Evolutionary conservation across 352 stramenopile genomes (phyloP).

Genomic region (Phytophthora sp.): DNA sequence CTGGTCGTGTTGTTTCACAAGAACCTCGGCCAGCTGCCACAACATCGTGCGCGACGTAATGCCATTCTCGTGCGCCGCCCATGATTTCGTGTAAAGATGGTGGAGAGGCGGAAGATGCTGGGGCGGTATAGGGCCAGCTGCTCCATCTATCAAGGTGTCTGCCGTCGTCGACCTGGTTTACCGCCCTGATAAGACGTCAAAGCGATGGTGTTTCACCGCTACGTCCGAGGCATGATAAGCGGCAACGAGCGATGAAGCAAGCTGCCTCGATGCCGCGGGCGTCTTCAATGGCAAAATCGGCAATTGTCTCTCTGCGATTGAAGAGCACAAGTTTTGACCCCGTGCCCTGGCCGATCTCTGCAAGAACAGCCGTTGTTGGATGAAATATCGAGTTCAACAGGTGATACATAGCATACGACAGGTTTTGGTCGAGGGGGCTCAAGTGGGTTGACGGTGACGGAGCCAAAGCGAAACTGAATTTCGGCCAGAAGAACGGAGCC

Average conservation of each 20-base stretch:
- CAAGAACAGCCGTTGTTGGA: conserved; percentile 19
- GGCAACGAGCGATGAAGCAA: not conserved
- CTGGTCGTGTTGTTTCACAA: conserved; percentile 22
- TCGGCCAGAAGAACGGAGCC: conserved; percentile 26
- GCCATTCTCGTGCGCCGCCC: conserved; percentile 11
- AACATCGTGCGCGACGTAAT: conserved; percentile 6
- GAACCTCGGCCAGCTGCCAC: conserved; percentile 18
- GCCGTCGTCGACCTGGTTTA: conserved; percentile 16
- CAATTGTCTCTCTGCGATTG: conserved; percentile 9
- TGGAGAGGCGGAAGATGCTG: conserved; percentile 27
- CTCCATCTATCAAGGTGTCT: conserved; percentile 13
- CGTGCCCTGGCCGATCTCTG: conserved; percentile 31
- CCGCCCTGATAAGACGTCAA: not conserved
- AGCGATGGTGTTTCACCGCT: not conserved
- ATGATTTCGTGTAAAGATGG: conserved; percentile 29
- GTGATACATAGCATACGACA: conserved; percentile 10
- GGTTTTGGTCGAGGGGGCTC: conserved; percentile 18
- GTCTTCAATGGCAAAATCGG: conserved; percentile 19
- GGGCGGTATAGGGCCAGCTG: conserved; percentile 28
- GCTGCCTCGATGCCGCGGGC: not conserved
- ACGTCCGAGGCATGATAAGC: not conserved
- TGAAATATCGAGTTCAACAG: conserved; percentile 22
- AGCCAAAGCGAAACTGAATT: conserved; percentile 43
- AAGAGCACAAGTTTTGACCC: conserved; percentile 10
- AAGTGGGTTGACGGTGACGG: conserved; percentile 35